These are phyloP conservation scores for Linnemannia zychae DNA, from an alignment of 192 early-diverging fungal genomes.

Conservation along the genomic window DNA sequence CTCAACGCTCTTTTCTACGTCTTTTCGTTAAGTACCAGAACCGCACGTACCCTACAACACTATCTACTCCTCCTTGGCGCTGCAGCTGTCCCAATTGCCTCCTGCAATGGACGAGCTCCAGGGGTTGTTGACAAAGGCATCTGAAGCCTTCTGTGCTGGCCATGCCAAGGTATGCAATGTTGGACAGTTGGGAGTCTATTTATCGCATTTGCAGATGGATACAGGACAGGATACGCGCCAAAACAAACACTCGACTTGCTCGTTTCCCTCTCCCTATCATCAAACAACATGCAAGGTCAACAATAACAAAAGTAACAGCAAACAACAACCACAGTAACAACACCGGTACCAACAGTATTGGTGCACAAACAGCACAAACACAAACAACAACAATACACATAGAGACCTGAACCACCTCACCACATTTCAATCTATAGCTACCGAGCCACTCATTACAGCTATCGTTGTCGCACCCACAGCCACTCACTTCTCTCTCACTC, in stretches of 20 bases:
- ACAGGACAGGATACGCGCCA: neutral
- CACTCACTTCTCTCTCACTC: neutral
- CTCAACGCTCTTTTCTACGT: neutral
- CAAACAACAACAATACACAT: neutral
- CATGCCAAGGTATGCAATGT: slow-evolving; percentile 50
- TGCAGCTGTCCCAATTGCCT: slow-evolving; percentile 13
- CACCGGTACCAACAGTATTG: neutral
- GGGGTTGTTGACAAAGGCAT: slow-evolving; percentile 37
- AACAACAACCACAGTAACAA: neutral
- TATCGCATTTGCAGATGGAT: neutral
- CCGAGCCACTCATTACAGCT: neutral
- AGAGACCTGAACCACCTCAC: neutral
- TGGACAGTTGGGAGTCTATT: neutral
- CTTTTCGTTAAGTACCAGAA: neutral
- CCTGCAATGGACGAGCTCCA: slow-evolving; percentile 51
- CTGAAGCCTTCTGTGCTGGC: slow-evolving; percentile 46
- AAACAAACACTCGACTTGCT: neutral
- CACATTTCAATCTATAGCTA: neutral
- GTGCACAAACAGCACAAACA: neutral
- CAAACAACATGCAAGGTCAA: slow-evolving; percentile 1
- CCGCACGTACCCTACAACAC: slow-evolving; percentile 1
- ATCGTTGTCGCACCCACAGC: neutral
- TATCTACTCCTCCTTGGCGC: neutral
- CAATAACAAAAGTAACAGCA: neutral
- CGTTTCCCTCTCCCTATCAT: neutral